Evolutionary conservation across 768 basidiomycete genomes (phyloP).

Genomic region (Mycena olivaceomarginata): DNA sequence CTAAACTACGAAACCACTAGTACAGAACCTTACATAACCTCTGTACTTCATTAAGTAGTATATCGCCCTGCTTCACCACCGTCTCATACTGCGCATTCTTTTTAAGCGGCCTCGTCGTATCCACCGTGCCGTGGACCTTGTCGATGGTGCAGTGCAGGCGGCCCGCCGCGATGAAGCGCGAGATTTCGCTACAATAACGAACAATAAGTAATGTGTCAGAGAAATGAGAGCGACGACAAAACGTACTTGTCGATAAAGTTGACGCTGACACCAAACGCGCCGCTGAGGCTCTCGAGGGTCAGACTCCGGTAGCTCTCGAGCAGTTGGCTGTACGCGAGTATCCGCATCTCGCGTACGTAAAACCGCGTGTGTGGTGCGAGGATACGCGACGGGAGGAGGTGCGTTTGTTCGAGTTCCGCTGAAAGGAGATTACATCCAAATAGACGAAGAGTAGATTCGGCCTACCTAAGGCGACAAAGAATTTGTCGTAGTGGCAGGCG

Average conservation of each 20-base stretch:
- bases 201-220: conserved; percentile 3
- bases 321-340: conserved; percentile 93
- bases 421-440: conserved; percentile 3
- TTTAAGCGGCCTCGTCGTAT: conserved; percentile 83
- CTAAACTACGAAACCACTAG: conserved; percentile 47
- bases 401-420: conserved; percentile 93
- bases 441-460: conserved; percentile 31
- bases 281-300: conserved; percentile 89
- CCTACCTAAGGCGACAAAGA: conserved; percentile 92
- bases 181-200: conserved; percentile 80
- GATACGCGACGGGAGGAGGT: conserved; percentile 91
- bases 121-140: conserved; percentile 95
- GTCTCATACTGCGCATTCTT: conserved; percentile 94
- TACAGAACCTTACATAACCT: conserved; percentile 92
- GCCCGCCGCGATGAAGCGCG: conserved; percentile 92
- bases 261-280: conserved; percentile 92
- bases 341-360: conserved; percentile 97
- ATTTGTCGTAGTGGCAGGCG: conserved; percentile 95
- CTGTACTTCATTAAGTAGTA: conserved; percentile 91
- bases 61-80: conserved; percentile 95
- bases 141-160: conserved; percentile 93
- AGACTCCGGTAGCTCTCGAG: conserved; percentile 94
- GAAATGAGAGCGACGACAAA: conserved; percentile 43
- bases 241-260: conserved; percentile 92
- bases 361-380: conserved; percentile 91